Evolutionary conservation across 768 basidiomycete species (phyloP).

Genomic region (Psilocybe cubensis): DNA sequence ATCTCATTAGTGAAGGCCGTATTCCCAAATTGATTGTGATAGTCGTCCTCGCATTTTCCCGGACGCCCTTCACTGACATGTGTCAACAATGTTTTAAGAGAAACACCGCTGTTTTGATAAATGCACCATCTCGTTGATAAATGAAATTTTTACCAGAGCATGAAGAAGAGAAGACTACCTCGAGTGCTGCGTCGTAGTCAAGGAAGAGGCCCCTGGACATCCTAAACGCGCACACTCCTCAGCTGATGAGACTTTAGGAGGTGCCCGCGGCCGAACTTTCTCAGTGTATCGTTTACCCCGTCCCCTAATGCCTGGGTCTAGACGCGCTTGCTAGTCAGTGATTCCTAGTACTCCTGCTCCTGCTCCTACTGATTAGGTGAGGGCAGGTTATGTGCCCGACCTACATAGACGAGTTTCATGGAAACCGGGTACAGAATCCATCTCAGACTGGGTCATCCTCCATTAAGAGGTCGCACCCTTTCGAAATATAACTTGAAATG

Average conservation of each 20-base stretch:
- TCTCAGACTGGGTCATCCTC: not conserved
- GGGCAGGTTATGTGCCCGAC: not conserved
- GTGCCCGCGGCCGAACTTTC: not conserved
- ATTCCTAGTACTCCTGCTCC: not conserved
- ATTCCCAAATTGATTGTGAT: slow-evolving; percentile 2
- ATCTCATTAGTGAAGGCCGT: too few species aligned
- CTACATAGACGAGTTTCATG: not conserved
- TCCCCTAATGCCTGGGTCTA: not conserved
- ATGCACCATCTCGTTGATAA: not conserved
- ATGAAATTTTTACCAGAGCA: slow-evolving; percentile 1
- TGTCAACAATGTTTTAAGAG: too few species aligned
- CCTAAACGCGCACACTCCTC: too few species aligned
- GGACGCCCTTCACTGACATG: not conserved
- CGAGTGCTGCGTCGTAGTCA: not conserved
- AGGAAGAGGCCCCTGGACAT: not conserved
- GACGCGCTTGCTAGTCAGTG: not conserved
- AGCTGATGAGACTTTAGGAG: too few species aligned
- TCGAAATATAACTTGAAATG: too few species aligned
- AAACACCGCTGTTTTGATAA: too few species aligned
- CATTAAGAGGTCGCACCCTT: too few species aligned
- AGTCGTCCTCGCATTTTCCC: not conserved
- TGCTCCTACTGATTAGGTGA: not conserved
- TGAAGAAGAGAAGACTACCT: not conserved
- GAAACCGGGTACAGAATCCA: not conserved
- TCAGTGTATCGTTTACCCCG: not conserved